These are phyloP conservation scores for Mercurialis annua DNA, from an alignment of 345 rosid genomes.

Conservation along the genomic window DNA sequence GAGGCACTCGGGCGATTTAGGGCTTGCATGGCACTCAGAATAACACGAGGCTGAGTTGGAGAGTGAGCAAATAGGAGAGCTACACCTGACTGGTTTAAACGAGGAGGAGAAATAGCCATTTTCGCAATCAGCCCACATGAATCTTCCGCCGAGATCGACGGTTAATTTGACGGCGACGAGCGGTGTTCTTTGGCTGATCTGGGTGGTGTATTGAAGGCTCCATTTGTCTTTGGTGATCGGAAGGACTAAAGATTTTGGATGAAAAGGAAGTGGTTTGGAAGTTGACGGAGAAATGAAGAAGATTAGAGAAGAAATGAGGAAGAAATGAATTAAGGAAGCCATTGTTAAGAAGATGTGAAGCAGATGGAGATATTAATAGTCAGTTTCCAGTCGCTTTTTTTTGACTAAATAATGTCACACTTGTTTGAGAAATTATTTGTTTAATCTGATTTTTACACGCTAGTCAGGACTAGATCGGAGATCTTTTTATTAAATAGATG, in stretches of 20 bases:
- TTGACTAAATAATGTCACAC: too few relatives aligned
- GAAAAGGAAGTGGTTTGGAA: too few relatives aligned
- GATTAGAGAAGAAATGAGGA: too few relatives aligned
- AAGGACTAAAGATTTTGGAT: constrained; percentile 22
- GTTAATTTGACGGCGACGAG: constrained; percentile 39
- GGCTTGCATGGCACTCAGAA: background rate
- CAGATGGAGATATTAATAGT: too few relatives aligned
- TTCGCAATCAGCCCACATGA: constrained; percentile 58
- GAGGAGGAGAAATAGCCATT: constrained; percentile 56
- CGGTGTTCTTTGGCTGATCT: constrained; percentile 56
- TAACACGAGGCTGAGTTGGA: constrained; percentile 19
- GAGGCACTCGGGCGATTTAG: constrained; percentile 17
- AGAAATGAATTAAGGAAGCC: too few relatives aligned
- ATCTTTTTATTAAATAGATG: too few relatives aligned
- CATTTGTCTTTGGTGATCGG: constrained; percentile 54
- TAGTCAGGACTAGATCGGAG: too few relatives aligned
- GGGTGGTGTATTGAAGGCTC: constrained; percentile 51
- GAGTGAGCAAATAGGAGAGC: constrained; percentile 47
- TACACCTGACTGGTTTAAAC: constrained; percentile 42
- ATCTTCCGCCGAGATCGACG: constrained; percentile 60
- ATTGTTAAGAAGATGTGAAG: too few relatives aligned
- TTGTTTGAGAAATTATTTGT: too few relatives aligned
- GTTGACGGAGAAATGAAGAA: too few relatives aligned
- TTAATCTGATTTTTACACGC: too few relatives aligned
- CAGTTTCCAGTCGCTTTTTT: too few relatives aligned